Evolutionary conservation across 768 basidiomycete genomes (phyloP).

Genomic region (Leccinum subtestaceum): DNA sequence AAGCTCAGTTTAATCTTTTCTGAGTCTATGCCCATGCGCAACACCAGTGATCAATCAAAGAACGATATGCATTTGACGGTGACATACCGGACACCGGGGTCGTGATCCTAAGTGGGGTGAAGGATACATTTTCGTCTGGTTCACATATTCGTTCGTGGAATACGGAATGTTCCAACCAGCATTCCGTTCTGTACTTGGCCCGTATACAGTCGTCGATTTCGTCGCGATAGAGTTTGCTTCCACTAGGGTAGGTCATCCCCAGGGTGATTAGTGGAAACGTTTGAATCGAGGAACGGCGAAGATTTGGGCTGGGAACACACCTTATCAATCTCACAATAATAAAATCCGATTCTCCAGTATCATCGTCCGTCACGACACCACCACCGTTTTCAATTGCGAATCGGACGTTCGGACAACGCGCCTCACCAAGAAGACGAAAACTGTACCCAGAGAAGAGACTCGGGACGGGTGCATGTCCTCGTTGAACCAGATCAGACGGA

Average conservation of each 20-base stretch:
- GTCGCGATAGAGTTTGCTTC: constrained; percentile 61
- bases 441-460: constrained; percentile 53
- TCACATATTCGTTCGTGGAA: constrained; percentile 70
- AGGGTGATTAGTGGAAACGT: background rate
- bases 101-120: constrained; percentile 57
- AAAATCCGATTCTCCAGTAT: constrained; percentile 55
- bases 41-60: background rate
- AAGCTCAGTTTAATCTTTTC: constrained; percentile 41
- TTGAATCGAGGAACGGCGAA: background rate
- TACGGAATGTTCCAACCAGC: constrained; percentile 89
- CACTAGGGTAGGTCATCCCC: constrained; percentile 42
- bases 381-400: constrained; percentile 65
- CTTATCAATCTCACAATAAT: constrained; percentile 73
- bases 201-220: constrained; percentile 49
- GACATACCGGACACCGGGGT: constrained; percentile 58
- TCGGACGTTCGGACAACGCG: constrained; percentile 53
- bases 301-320: constrained; percentile 35
- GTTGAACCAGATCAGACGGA: background rate
- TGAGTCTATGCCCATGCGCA: constrained; percentile 40
- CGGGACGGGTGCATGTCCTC: background rate
- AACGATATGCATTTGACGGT: background rate
- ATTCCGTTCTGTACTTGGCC: constrained; percentile 78
- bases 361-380: constrained; percentile 39
- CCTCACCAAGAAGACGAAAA: constrained; percentile 67
- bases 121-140: constrained; percentile 66